Base-by-base conservation (phyloP, 768 basidiomycete species). In the Multifurca ochricompacta region DNA sequence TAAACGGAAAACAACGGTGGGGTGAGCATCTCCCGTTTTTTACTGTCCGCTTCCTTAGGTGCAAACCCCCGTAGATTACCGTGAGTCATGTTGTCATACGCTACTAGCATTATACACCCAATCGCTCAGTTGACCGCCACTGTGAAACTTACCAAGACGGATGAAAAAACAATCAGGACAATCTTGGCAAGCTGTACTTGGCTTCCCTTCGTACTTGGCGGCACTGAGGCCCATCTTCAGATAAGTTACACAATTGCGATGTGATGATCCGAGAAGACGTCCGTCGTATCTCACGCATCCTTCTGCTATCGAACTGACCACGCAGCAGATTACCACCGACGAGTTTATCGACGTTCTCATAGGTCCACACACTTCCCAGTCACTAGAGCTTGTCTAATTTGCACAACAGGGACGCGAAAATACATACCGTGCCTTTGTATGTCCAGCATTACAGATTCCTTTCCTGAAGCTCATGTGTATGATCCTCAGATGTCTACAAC, bases 191-290 rank as follows among this genome's bases (percentile, higher is more conserved):
- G 89, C 35, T 95, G 92, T 85, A 69, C 72, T 27, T 45, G n/a
- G 8, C 47, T 10, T 36, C 42, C 41, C 18, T 37, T 36, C 7
- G 23, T 30, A 10, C 27, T 46, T 32, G 35, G 32, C 42, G 30
- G 49, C 36, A 19, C 47, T 43, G 6, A 35, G 23, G 37, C 18
- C 21, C 21, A 8, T 63, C 63, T 39, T 4, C 58, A 91, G 88
- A 91, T 67, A 93, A 91, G 69, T 70, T 92, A 27, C 91, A 91
- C 65, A 90, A 95, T 64, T 95, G 92, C 65, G 95, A 99, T 69
- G 86, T 98, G 8, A 95, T 98, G 92, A 91, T 99, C 63, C 79
- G 96, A 65, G 94, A 99, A 75, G 95, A 99, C 70, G 93, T 96
- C 63, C 8, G 56, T 54, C 30, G 62, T 51, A 3, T 27, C 77